Conservation (phyloP, 768 basidiomycete genomes). For the Phallus indusiatus region DNA sequence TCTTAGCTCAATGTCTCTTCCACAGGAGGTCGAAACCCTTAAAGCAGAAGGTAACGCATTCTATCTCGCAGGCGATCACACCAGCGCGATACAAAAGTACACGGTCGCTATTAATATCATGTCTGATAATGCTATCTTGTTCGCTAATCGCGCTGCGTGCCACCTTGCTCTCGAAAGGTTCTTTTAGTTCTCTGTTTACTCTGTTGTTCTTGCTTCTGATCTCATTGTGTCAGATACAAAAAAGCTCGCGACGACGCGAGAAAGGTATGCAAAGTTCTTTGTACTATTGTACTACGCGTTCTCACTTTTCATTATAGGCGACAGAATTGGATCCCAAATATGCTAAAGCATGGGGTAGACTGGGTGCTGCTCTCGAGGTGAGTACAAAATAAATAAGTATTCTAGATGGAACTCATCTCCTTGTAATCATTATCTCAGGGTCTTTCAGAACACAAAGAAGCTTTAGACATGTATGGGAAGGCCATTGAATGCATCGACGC, state of each 20-base stretch:
- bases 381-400: neutral
- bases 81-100: too few species aligned
- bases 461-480: constrained; percentile 4
- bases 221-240: neutral
- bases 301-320: constrained; percentile 19
- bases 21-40: too few species aligned
- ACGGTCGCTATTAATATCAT: too few species aligned
- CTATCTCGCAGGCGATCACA: too few species aligned
- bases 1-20: too few species aligned
- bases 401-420: neutral
- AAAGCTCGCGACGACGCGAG: neutral
- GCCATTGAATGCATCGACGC: constrained; percentile 19
- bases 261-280: neutral
- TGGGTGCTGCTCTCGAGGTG: constrained; percentile 27
- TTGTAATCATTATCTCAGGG: neutral
- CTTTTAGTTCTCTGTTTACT: neutral
- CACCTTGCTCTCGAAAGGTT: constrained; percentile 13
- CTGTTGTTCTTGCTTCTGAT: neutral
- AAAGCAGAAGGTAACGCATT: too few species aligned
- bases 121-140: too few species aligned
- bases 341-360: constrained; percentile 33
- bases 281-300: neutral
- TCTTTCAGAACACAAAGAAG: neutral
- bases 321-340: constrained; percentile 31
- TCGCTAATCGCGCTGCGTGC: too few species aligned